phyloP scores from a whole-genome alignment of 768 basidiomycete genomes.

The Amanita rubescens region DNA sequence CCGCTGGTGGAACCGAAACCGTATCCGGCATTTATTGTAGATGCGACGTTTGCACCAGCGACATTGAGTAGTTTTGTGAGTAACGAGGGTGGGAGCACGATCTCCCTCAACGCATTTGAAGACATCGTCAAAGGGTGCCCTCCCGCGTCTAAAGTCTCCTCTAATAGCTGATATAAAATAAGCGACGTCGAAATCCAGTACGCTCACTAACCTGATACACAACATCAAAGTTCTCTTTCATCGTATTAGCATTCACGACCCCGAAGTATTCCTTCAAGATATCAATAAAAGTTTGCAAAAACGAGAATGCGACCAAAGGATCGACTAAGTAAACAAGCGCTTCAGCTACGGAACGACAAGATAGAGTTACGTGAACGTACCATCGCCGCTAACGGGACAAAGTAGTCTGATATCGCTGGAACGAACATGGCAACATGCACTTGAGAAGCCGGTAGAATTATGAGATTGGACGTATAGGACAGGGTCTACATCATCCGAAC shows the following conservation, averaged over 20 bases:
- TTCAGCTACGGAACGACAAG: slow-evolving; percentile 11
- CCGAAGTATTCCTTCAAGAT: slow-evolving; percentile 86
- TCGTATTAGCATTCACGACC: slow-evolving; percentile 64
- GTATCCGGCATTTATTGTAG: slow-evolving; percentile 38
- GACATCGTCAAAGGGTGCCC: slow-evolving; percentile 92
- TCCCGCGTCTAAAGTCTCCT: slow-evolving; percentile 91
- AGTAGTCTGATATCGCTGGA: slow-evolving; percentile 70
- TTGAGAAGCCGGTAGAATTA: slow-evolving; percentile 39
- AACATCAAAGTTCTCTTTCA: slow-evolving; percentile 91
- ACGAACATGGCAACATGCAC: slow-evolving; percentile 79
- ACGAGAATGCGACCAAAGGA: slow-evolving; percentile 84
- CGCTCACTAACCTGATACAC: slow-evolving; percentile 72
- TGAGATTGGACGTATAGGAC: slow-evolving; percentile 60
- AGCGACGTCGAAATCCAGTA: slow-evolving; percentile 6
- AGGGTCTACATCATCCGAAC: slow-evolving; percentile 57
- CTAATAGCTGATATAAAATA: slow-evolving; percentile 55
- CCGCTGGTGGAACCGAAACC: slow-evolving; percentile 33
- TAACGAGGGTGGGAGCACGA: slow-evolving; percentile 87
- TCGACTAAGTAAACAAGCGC: slow-evolving; percentile 48
- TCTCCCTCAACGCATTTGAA: slow-evolving; percentile 83
- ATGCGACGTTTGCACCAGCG: slow-evolving; percentile 42
- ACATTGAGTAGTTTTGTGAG: slow-evolving; percentile 61
- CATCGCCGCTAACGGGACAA: slow-evolving; percentile 77
- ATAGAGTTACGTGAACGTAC: slow-evolving; percentile 37
- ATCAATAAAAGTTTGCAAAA: slow-evolving; percentile 77